Percentiles rank a stretch among this genome's conserved stretches.
phyloP scores from a whole-genome alignment of 2,329 filamentous ascomycete species.

The Talaromyces sp. region DNA sequence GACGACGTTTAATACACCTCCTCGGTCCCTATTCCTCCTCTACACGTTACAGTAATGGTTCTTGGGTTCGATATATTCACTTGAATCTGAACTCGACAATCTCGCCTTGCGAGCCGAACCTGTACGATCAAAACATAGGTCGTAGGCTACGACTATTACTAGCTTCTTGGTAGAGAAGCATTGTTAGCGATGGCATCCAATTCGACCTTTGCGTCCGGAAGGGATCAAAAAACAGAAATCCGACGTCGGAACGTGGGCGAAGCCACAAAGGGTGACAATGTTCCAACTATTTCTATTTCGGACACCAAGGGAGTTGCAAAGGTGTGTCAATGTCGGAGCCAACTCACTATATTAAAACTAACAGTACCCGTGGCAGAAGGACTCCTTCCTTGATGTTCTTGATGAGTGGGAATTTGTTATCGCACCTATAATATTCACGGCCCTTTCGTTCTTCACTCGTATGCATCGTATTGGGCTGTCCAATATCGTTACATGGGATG shows the following conservation, averaged over 20 bases:
- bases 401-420: conserved; percentile 60
- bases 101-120: neutral
- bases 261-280: conserved; percentile 11
- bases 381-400: conserved; percentile 38
- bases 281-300: conserved; percentile 6
- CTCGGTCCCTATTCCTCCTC: neutral
- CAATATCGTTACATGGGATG: conserved; percentile 71
- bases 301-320: conserved; percentile 13
- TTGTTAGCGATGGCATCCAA: conserved; percentile 16
- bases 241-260: conserved; percentile 17
- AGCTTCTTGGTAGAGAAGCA: conserved; percentile 17
- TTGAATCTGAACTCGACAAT: neutral
- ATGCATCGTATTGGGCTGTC: conserved; percentile 66
- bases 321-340: neutral
- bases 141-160: conserved; percentile 19
- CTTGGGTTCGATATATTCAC: neutral
- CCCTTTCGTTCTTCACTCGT: conserved; percentile 62
- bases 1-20: neutral
- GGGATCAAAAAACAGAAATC: conserved; percentile 15
- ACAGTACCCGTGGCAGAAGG: conserved; percentile 25
- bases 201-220: conserved; percentile 16
- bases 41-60: neutral
- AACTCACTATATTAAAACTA: neutral
- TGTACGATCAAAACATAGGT: conserved; percentile 3
- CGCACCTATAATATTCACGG: conserved; percentile 61